Conservation (phyloP, 2,329 filamentous ascomycete genomes). For the Diaporthe australafricana region DNA sequence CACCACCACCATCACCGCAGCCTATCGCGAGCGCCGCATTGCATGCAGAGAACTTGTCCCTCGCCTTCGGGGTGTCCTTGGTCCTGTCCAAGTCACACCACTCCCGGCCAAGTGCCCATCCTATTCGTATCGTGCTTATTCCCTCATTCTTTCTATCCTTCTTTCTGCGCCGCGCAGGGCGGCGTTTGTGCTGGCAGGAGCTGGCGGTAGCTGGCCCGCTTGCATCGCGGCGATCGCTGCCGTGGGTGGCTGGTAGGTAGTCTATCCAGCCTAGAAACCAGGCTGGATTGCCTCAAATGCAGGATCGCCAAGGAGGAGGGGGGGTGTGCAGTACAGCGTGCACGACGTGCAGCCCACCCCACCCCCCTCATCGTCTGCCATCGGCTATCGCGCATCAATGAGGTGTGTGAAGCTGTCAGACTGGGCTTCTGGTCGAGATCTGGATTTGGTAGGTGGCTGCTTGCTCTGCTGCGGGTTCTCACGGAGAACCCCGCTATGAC, state of each 20-base stretch:
- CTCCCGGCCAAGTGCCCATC: background rate
- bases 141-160: no score
- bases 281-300: background rate
- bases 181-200: conserved; percentile 9
- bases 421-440: conserved; percentile 1
- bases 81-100: conserved; percentile 11
- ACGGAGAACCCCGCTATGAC: conserved; percentile 25
- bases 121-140: background rate
- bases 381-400: conserved; percentile 33
- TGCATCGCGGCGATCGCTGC: conserved; percentile 14
- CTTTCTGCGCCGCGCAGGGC: conserved; percentile 5
- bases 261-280: background rate
- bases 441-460: conserved; percentile 21
- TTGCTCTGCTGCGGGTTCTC: background rate
- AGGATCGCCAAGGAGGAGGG: background rate
- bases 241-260: background rate
- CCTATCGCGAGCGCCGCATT: conserved; percentile 12
- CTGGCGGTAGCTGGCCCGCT: background rate
- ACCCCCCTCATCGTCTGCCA: conserved; percentile 14
- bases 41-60: conserved; percentile 10
- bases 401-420: conserved; percentile 3
- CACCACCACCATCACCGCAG: background rate
- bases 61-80: background rate
- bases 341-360: background rate
- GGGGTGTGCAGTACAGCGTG: background rate